Conservation (phyloP, 768 basidiomycete genomes). For the Auriculariales sp. region DNA sequence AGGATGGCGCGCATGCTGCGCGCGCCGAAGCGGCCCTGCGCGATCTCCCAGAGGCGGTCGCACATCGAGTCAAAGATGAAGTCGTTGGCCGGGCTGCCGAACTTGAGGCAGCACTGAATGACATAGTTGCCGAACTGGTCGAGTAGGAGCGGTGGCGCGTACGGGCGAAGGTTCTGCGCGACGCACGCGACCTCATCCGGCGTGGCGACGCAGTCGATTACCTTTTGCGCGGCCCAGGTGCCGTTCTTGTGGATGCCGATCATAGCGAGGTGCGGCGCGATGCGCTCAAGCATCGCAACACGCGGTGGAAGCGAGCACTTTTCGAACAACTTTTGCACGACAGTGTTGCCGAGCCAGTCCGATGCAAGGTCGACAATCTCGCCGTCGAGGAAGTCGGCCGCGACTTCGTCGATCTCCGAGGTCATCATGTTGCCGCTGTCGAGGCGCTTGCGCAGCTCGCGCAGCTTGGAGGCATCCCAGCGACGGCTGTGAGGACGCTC, state of each 20-base stretch:
- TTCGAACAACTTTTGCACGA: slow-evolving; percentile 96
- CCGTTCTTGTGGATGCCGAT: slow-evolving; percentile 99
- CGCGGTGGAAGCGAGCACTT: slow-evolving; percentile 64
- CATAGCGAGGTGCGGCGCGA: slow-evolving; percentile 87
- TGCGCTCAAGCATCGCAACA: slow-evolving; percentile 84
- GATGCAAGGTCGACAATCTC: slow-evolving; percentile 92
- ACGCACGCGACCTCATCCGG: slow-evolving; percentile 79
- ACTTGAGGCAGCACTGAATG: slow-evolving; percentile 86
- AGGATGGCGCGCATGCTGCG: slow-evolving; percentile 95
- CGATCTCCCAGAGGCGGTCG: slow-evolving; percentile 97
- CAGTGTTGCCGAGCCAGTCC: slow-evolving; percentile 98
- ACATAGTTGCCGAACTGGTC: slow-evolving; percentile 93
- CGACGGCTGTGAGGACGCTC: slow-evolving; percentile 75
- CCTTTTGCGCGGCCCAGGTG: slow-evolving; percentile 99
- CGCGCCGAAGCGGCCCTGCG: slow-evolving; percentile 94
- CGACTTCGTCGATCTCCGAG: slow-evolving; percentile 83
- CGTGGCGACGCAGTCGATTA: slow-evolving; percentile 84
- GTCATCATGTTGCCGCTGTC: slow-evolving; percentile 76
- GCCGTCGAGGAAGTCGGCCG: slow-evolving; percentile 79
- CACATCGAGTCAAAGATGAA: slow-evolving; percentile 98
- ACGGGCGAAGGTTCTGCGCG: slow-evolving; percentile 76
- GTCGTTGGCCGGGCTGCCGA: slow-evolving; percentile 78
- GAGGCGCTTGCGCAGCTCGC: slow-evolving; percentile 86
- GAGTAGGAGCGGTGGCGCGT: slow-evolving; percentile 82
- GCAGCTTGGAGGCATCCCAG: slow-evolving; percentile 87